A percentile compares a stretch with the other conserved stretches of the same genome.
These are phyloP conservation scores for Diaporthe sp. DNA, from an alignment of 2,329 filamentous ascomycete species.

Conservation along the genomic window DNA sequence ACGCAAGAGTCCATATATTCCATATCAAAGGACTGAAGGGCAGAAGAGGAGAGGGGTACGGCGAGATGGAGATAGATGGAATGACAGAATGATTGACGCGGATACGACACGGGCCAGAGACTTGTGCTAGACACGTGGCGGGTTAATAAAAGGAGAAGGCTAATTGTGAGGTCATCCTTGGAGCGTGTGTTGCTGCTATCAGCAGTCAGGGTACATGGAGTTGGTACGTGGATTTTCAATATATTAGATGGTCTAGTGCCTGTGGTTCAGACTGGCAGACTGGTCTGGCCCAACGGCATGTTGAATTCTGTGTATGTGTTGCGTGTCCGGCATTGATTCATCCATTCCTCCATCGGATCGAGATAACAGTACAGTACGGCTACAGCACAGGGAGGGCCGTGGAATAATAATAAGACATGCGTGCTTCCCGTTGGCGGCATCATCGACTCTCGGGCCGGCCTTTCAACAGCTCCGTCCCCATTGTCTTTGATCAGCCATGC, in stretches of 20 bases:
- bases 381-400: not conserved
- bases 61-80: slow-evolving; percentile 4
- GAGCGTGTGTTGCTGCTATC: not conserved
- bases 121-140: slow-evolving; percentile 24
- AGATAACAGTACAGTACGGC: not conserved
- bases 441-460: slow-evolving; percentile 14
- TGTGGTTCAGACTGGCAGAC: slow-evolving; percentile 2
- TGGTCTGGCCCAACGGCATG: slow-evolving; percentile 1
- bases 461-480: slow-evolving; percentile 17
- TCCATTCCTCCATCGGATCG: not conserved
- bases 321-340: not conserved
- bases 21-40: slow-evolving; percentile 7
- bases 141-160: not conserved
- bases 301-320: not conserved
- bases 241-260: not conserved
- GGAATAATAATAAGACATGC: no score
- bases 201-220: not conserved
- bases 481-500: not conserved
- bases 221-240: no score
- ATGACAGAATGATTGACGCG: not conserved
- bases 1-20: slow-evolving; percentile 21
- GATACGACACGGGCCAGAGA: not conserved
- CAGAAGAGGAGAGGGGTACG: not conserved
- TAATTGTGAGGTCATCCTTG: slow-evolving; percentile 19
- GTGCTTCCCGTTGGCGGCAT: slow-evolving; percentile 10